phyloP scores from a whole-genome alignment of 768 basidiomycete genomes.

The Leccinellum luteum region DNA sequence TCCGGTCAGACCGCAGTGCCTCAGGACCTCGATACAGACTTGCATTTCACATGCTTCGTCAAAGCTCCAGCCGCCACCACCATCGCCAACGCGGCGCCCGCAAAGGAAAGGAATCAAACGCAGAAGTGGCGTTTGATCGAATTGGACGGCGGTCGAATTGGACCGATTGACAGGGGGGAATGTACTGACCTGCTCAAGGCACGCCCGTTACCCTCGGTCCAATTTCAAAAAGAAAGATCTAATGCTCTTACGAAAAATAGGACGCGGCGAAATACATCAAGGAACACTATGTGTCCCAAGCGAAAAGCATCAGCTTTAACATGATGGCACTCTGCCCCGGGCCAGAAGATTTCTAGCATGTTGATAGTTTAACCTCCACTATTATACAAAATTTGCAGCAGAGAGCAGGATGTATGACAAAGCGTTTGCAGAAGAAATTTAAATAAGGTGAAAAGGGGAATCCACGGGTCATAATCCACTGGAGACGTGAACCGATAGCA shows the following conservation, averaged over 20 bases:
- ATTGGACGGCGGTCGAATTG: slow-evolving; percentile 74
- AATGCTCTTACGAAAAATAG: slow-evolving; percentile 21
- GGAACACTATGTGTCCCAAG: slow-evolving; percentile 40
- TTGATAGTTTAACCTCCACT: background rate
- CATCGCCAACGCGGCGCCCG: background rate
- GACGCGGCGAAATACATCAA: slow-evolving; percentile 47
- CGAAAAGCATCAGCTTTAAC: slow-evolving; percentile 41
- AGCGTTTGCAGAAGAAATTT: background rate
- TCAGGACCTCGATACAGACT: slow-evolving; percentile 61
- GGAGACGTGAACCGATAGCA: slow-evolving; percentile 18
- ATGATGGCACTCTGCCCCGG: slow-evolving; percentile 47
- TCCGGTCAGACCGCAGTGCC: slow-evolving; percentile 70
- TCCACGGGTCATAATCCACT: background rate
- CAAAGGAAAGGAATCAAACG: slow-evolving; percentile 10
- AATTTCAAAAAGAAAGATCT: background rate
- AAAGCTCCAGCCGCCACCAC: slow-evolving; percentile 47
- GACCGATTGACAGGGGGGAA: slow-evolving; percentile 78
- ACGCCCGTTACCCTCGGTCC: background rate
- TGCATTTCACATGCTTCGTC: slow-evolving; percentile 90
- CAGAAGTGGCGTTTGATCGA: slow-evolving; percentile 61
- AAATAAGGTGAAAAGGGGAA: background rate
- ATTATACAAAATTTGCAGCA: slow-evolving; percentile 11
- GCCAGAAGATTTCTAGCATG: slow-evolving; percentile 12
- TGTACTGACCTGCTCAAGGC: slow-evolving; percentile 59
- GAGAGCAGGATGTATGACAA: background rate